phyloP scores from a whole-genome alignment of 1,139 yeast species.

The Candida anutae region DNA sequence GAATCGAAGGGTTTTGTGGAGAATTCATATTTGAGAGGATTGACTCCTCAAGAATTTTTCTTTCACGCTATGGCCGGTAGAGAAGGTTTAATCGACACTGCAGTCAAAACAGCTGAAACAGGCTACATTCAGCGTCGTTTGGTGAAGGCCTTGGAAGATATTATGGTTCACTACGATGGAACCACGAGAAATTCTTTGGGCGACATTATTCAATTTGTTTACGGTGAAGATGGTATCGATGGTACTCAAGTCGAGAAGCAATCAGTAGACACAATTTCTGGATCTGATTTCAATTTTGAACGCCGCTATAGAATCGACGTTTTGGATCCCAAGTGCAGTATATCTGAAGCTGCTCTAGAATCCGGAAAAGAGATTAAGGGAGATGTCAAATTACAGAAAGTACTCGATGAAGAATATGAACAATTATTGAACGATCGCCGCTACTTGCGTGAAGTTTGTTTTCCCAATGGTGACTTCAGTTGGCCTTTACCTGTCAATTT shows the following conservation, averaged over 20 bases:
- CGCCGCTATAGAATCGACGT: conserved; percentile 82
- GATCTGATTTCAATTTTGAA: conserved; percentile 78
- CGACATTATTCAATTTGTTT: conserved; percentile 89
- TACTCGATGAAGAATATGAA: conserved; percentile 76
- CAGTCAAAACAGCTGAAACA: conserved; percentile 97
- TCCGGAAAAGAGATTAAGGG: conserved; percentile 89
- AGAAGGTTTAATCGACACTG: conserved; percentile 99
- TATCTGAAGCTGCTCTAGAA: conserved; percentile 71
- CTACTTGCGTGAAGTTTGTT: conserved; percentile 70
- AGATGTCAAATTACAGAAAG: conserved; percentile 72
- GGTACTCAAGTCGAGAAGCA: conserved; percentile 98
- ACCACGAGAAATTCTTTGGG: conserved; percentile 97
- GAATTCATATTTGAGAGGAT: conserved; percentile 92
- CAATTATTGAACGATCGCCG: conserved; percentile 73
- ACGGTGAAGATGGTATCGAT: conserved; percentile 99
- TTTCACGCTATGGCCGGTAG: conserved; percentile 99
- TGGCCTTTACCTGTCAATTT: conserved; percentile 98
- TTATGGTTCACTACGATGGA: conserved; percentile 98
- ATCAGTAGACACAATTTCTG: conserved; percentile 93
- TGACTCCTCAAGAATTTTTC: conserved; percentile 97
- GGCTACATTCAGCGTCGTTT: conserved; percentile 99
- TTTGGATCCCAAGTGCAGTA: conserved; percentile 57
- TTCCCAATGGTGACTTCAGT: conserved; percentile 87
- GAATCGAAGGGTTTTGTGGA: conserved; percentile 98
- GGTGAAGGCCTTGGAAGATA: conserved; percentile 96